Conservation (phyloP, 305 asterid species). For the Plantago rigida region DNA sequence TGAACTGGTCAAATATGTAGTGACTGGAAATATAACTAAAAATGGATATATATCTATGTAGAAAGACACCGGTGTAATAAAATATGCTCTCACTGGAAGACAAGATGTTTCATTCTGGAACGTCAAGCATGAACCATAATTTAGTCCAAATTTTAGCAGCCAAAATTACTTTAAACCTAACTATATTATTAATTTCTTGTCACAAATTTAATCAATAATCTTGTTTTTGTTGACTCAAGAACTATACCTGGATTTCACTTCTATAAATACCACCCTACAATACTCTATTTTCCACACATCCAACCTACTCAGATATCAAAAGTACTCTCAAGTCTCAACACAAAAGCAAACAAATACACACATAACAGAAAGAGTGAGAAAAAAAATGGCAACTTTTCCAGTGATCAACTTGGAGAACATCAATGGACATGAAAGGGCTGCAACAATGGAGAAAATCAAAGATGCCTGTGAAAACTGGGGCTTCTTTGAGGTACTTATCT, state of each 20-base stretch:
- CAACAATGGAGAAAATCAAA: slow-evolving; percentile 54
- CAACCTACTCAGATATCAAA: slow-evolving; percentile 2
- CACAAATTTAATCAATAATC: too few relatives aligned
- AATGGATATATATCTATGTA: too few relatives aligned
- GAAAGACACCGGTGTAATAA: too few relatives aligned
- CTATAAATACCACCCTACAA: slow-evolving; percentile 46
- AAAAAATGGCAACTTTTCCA: slow-evolving; percentile 59
- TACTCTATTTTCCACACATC: slow-evolving; percentile 8
- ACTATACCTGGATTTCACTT: background rate
- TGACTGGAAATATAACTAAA: too few relatives aligned
- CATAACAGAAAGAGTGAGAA: slow-evolving; percentile 17
- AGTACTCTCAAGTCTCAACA: background rate
- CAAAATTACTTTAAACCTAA: too few relatives aligned
- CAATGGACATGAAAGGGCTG: slow-evolving; percentile 58
- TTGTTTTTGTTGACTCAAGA: slow-evolving; percentile 3
- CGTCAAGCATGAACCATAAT: too few relatives aligned
- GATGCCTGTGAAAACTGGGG: slow-evolving; percentile 99
- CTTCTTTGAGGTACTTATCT: slow-evolving; percentile 65
- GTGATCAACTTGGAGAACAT: slow-evolving; percentile 72
- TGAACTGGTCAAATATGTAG: too few relatives aligned
- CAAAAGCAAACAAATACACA: background rate
- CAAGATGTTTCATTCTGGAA: too few relatives aligned
- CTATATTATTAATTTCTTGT: too few relatives aligned
- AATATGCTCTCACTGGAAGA: too few relatives aligned
- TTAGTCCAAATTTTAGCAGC: too few relatives aligned